Conservation (phyloP, 495 filamentous ascomycete species). For the Ramalina intermedia region DNA sequence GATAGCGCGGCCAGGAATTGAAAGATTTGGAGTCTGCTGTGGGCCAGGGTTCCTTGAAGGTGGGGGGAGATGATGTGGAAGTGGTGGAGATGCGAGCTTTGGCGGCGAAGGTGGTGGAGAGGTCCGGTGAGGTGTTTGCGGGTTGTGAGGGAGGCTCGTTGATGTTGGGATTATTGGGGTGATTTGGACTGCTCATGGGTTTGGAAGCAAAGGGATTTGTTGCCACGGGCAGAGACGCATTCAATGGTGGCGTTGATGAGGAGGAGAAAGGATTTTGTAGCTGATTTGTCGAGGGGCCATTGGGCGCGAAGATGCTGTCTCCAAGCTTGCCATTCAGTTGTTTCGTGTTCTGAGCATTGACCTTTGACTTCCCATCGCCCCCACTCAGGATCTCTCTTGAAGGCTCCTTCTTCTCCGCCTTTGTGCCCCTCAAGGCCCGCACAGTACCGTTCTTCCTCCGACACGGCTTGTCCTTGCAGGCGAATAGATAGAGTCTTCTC, state of each 20-base stretch:
- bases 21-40: conserved; percentile 41
- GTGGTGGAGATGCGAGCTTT: conserved; percentile 37
- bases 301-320: conserved; percentile 39
- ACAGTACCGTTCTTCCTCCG: conserved; percentile 70
- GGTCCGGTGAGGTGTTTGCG: conserved; percentile 21
- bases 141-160: conserved; percentile 26
- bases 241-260: conserved; percentile 11
- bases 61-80: conserved; percentile 23
- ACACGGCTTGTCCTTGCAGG: conserved; percentile 65
- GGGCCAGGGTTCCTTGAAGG: conserved; percentile 58
- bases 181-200: conserved; percentile 20
- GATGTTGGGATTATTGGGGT: conserved; percentile 29
- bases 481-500: conserved; percentile 70
- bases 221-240: conserved; percentile 28
- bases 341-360: conserved; percentile 2
- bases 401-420: conserved; percentile 23
- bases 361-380: conserved; percentile 13
- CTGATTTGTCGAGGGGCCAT: conserved; percentile 16
- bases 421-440: conserved; percentile 51
- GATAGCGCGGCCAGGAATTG: conserved; percentile 54
- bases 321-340: conserved; percentile 31
- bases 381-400: conserved; percentile 14
- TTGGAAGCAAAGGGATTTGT: conserved; percentile 41
- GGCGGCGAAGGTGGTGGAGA: conserved; percentile 62
- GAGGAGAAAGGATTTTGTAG: conserved; percentile 14